Conservation (phyloP, 192 early-diverging fungal species). For the Podila horticola region DNA sequence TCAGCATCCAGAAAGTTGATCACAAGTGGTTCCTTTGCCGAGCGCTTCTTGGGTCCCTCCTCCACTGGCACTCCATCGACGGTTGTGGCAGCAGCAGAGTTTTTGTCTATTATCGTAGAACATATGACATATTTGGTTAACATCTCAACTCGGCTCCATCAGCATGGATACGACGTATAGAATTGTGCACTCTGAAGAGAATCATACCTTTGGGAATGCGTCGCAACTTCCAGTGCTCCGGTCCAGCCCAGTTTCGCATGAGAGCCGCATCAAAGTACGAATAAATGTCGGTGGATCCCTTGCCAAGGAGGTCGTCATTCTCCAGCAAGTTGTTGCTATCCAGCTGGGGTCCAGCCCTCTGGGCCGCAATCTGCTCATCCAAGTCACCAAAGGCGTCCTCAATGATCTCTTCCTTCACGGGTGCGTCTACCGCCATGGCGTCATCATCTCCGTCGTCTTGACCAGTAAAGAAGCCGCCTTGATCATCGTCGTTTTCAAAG, state of each 20-base stretch:
- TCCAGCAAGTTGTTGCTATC: conserved; percentile 54
- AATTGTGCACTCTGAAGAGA: too few species aligned
- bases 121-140: not conserved
- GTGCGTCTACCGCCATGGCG: conserved; percentile 50
- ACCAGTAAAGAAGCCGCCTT: conserved; percentile 22
- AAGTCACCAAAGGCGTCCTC: conserved; percentile 48
- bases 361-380: conserved; percentile 41
- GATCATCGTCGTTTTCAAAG: conserved; percentile 37
- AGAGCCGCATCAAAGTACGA: conserved; percentile 90
- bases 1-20: conserved; percentile 73
- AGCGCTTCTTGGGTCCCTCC: conserved; percentile 59
- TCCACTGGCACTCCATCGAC: conserved; percentile 18
- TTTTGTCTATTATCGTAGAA: conserved; percentile 17
- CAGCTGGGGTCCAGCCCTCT: conserved; percentile 30
- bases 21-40: conserved; percentile 56
- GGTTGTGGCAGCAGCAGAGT: conserved; percentile 5
- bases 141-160: too few species aligned
- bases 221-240: conserved; percentile 88
- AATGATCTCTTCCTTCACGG: conserved; percentile 53
- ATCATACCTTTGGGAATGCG: conserved; percentile 47
- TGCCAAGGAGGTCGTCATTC: conserved; percentile 62
- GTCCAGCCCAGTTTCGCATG: conserved; percentile 90
- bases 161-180: too few species aligned
- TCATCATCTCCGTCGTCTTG: conserved; percentile 53
- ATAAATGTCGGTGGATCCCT: conserved; percentile 75